Base-by-base conservation (phyloP, 345 rosid genomes). In the Rhizophora mangle region DNA sequence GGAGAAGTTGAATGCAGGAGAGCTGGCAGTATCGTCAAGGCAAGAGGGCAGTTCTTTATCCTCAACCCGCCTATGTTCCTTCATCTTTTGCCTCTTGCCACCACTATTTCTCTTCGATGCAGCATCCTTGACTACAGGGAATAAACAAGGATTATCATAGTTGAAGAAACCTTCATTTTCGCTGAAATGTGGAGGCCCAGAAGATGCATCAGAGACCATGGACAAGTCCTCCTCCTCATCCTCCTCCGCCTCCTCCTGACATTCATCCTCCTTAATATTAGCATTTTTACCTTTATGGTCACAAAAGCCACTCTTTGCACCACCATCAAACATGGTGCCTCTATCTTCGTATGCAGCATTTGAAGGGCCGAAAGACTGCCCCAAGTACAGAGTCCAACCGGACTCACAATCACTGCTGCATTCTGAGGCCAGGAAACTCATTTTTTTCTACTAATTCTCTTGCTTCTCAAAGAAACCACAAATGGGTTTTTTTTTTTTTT, bases 121-220 rank as follows among this genome's bases (percentile, higher is more conserved):
- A 56, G 80, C 27, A n/a, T 53, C 76, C 61, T 70, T 59, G 31
- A 72, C 22, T 52, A 72, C 15, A 3, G 74, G 59, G 46, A 26
- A 65, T 18, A 73, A 72, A 57, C 18, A 57, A 5, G 58, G 74
- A 65, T 63, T 72, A 63, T 67, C 65, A 49, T 64, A 67, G 63
- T 62, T 72, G 72, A 37, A 74, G 67, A 58, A 69, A 11, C 32
- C 73, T 69, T 79, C 78, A 13, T 86, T 88, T 65, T 89, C 88
- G 24, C 56, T 66, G 34, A 89, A 61, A 76, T 82, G 88, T 29
- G 93, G 93, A 65, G 98, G 96, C 19, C 97, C 98, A n/a, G 98
- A 94, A 70, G 98, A 94, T 63, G 98, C 98, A 80, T 94, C 98
- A 20, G 98, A 94, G 37, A 91, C 85, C 98, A 94, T 91, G 1